A percentile compares a stretch with the other conserved stretches of the same genome.
phyloP scores from a whole-genome alignment of 495 filamentous ascomycete species.

The Chaetomium cochliodes region DNA sequence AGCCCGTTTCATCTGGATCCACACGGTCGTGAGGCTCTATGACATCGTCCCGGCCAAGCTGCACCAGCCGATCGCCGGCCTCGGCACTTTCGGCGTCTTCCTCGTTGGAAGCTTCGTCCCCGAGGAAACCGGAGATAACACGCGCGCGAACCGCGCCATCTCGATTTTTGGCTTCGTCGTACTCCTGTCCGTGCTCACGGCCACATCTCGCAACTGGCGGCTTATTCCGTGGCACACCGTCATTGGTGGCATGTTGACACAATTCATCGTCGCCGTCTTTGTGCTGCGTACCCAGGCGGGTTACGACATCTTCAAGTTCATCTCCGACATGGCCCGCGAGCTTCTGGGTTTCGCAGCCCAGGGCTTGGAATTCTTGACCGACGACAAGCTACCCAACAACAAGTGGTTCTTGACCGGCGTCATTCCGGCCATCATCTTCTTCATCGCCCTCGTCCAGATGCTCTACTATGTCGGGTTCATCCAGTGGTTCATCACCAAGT shows the following conservation, averaged over 20 bases:
- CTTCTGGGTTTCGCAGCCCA: conserved; percentile 69
- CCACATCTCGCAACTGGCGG: conserved; percentile 68
- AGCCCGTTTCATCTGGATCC: conserved; percentile 62
- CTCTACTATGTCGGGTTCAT: conserved; percentile 73
- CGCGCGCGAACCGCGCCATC: conserved; percentile 71
- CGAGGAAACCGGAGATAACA: conserved; percentile 69
- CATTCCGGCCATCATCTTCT: conserved; percentile 86
- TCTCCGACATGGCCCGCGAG: conserved; percentile 65
- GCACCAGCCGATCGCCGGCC: conserved; percentile 58
- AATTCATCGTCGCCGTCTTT: conserved; percentile 86
- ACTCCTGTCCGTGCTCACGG: conserved; percentile 63
- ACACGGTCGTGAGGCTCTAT: conserved; percentile 56
- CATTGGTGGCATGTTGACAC: conserved; percentile 77
- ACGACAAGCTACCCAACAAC: conserved; percentile 38
- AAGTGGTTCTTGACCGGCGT: conserved; percentile 71
- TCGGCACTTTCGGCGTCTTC: conserved; percentile 64
- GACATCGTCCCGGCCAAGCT: conserved; percentile 60
- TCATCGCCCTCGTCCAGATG: conserved; percentile 81
- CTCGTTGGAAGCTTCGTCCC: conserved; percentile 73
- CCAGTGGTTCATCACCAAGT: conserved; percentile 85
- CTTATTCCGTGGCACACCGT: conserved; percentile 84
- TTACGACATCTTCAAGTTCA: conserved; percentile 86
- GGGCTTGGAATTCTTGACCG: conserved; percentile 71
- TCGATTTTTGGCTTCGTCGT: conserved; percentile 78
- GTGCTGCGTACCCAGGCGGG: conserved; percentile 74